Base-by-base conservation (phyloP, 306 rosid species). In the Gastrolobium bilobum region DNA sequence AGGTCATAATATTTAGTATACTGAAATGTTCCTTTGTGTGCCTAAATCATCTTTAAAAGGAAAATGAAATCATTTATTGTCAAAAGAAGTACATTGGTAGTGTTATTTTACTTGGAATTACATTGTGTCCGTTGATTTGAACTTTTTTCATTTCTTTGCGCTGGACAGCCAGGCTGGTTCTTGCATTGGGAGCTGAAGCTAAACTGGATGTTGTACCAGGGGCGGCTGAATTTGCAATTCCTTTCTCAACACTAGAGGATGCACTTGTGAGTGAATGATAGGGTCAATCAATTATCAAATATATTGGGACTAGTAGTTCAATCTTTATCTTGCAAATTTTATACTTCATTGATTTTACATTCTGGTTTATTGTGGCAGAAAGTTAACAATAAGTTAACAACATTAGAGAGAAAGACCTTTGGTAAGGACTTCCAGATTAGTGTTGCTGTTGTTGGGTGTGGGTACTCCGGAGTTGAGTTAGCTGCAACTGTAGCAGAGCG, bases 131-230 rank as follows among this genome's bases (percentile, higher is more conserved):
- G 43, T 58, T 77, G 79, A 74, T 84, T 82, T 90, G 65, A 81
- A 53, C 80, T 52, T 42, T 75, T 62, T 67, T 42, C 65, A 67
- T 76, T 44, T 71, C 86, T 81, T 82, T 60, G 59, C 57, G 29
- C 74, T 87, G 96, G 93, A 85, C 96, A 93, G 94, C 91, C 94
- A 93, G 97, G 99, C 87, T 95, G 86, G 98, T 95, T 90, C 97
- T 95, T 85, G 92, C 99, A 75, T 84, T 92, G 88, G 98, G 99
- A 68, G 95, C 99, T 92, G 98, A 92, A 87, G 62, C 91, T 51
- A 91, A 88, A 76, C 90, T 95, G 51, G 95, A 95, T 86, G 29
- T 92, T 86, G 94, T 92, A 76, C 97, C 99, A 8, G 97, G 99
- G 60, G 97, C 99, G 39, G 39, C 86, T 13, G 96, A 91, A 68